A percentile compares a stretch with the other conserved stretches of the same genome.
These are phyloP conservation scores for Allomyces arbusculus DNA, from an alignment of 192 early-diverging fungal species.

Conservation along the genomic window DNA sequence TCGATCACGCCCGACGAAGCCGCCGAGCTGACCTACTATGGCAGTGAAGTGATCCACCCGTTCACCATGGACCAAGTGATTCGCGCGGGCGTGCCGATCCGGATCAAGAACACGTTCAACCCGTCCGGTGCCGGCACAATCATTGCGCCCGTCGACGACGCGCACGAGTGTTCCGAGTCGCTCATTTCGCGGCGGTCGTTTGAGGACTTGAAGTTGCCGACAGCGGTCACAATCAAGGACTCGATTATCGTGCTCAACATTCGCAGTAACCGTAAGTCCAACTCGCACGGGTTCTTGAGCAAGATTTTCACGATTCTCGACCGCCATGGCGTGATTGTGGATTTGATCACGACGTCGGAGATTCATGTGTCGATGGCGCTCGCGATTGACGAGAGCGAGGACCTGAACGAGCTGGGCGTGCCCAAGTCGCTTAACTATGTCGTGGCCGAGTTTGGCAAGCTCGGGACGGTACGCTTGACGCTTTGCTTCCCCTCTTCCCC, in stretches of 20 bases:
- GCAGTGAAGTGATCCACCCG: slow-evolving; percentile 86
- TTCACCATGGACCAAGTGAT: slow-evolving; percentile 99
- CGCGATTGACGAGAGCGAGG: slow-evolving; percentile 31
- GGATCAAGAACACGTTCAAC: slow-evolving; percentile 96
- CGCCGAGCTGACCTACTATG: slow-evolving; percentile 94
- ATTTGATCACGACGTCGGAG: slow-evolving; percentile 81
- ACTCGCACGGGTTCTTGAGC: slow-evolving; percentile 93
- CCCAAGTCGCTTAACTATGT: not conserved
- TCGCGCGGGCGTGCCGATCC: slow-evolving; percentile 84
- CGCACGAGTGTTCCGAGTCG: not conserved
- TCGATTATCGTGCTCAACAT: slow-evolving; percentile 88
- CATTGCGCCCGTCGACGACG: slow-evolving; percentile 48
- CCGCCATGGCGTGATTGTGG: slow-evolving; percentile 75
- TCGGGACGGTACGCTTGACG: not conserved
- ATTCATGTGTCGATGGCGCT: slow-evolving; percentile 84
- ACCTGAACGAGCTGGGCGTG: not conserved
- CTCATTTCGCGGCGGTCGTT: slow-evolving; percentile 2
- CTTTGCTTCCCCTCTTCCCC: too few relatives aligned
- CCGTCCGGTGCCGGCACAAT: slow-evolving; percentile 80
- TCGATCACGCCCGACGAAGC: slow-evolving; percentile 97
- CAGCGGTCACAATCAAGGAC: slow-evolving; percentile 98
- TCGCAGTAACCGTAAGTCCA: slow-evolving; percentile 87
- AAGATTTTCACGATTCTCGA: slow-evolving; percentile 83
- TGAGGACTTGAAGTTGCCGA: slow-evolving; percentile 41
- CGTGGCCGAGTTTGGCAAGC: not conserved